Conservation (phyloP, 495 filamentous ascomycete genomes). For the Stereocaulon alpinum region DNA sequence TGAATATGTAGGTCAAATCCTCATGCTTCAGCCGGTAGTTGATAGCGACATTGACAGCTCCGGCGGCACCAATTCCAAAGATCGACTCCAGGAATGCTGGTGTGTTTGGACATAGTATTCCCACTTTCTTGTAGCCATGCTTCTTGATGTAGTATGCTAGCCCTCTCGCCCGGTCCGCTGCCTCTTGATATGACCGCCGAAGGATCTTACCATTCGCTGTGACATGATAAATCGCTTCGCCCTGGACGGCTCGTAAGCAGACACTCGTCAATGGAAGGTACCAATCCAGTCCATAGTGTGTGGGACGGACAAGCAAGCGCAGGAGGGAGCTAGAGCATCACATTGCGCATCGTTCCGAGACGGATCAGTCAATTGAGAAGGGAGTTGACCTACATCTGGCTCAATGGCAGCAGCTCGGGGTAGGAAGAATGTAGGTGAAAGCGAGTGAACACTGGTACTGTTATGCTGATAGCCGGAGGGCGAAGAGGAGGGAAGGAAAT, state of each 20-base stretch:
- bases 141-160: constrained; percentile 78
- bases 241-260: constrained; percentile 30
- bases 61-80: constrained; percentile 80
- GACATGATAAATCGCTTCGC: constrained; percentile 76
- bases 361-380: neutral
- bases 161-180: constrained; percentile 74
- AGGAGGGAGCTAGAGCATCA: too few species aligned
- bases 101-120: constrained; percentile 82
- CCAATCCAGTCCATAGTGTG: too few species aligned
- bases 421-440: constrained; percentile 85
- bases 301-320: too few species aligned
- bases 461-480: constrained; percentile 35
- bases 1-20: constrained; percentile 85
- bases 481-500: constrained; percentile 41
- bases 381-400: constrained; percentile 50
- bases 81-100: constrained; percentile 87
- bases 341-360: too few species aligned
- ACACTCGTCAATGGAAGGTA: neutral
- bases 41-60: constrained; percentile 69
- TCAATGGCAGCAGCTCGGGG: constrained; percentile 83
- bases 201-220: constrained; percentile 69
- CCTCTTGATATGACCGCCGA: constrained; percentile 64
- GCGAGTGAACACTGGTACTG: constrained; percentile 56
- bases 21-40: constrained; percentile 84
- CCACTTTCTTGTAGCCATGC: constrained; percentile 56